Evolutionary conservation across 1,139 yeast species (phyloP).

Genomic region (Debaryomycetaceae sp.): DNA sequence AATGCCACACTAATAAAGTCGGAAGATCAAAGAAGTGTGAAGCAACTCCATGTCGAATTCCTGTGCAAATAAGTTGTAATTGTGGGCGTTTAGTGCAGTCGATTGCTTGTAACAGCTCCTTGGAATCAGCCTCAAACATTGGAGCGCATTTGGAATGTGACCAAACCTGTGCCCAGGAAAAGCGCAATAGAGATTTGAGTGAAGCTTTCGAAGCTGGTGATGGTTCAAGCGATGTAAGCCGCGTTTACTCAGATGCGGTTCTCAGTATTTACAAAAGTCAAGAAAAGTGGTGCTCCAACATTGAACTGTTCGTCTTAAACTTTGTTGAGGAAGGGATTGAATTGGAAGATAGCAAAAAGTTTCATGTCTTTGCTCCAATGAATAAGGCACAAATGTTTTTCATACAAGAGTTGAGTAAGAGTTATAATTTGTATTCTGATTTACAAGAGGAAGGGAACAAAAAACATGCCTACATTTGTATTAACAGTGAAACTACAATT

Average conservation of each 20-base stretch:
- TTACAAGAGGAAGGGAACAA: slow-evolving; percentile 82
- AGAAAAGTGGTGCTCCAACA: slow-evolving; percentile 58
- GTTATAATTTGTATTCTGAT: slow-evolving; percentile 60
- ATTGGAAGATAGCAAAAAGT: slow-evolving; percentile 14
- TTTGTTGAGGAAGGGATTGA: slow-evolving; percentile 39
- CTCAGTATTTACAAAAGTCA: slow-evolving; percentile 48
- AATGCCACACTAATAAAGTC: slow-evolving; percentile 59
- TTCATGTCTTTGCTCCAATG: slow-evolving; percentile 73
- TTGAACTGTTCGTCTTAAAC: slow-evolving; percentile 51
- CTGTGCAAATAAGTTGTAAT: slow-evolving; percentile 50
- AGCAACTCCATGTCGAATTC: slow-evolving; percentile 41
- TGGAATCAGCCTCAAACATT: slow-evolving; percentile 22
- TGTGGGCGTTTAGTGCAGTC: slow-evolving; percentile 56
- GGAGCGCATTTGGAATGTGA: slow-evolving; percentile 53
- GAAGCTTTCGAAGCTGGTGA: slow-evolving; percentile 53
- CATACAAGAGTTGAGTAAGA: slow-evolving; percentile 62
- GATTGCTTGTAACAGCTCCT: slow-evolving; percentile 54
- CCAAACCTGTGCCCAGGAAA: slow-evolving; percentile 60
- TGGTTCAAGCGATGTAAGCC: slow-evolving; percentile 12
- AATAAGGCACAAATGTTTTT: slow-evolving; percentile 63
- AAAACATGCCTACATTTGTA: slow-evolving; percentile 62
- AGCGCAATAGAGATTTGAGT: slow-evolving; percentile 60
- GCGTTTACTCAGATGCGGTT: slow-evolving; percentile 42
- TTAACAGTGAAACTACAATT: slow-evolving; percentile 29
- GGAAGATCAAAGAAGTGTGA: slow-evolving; percentile 39